Conservation (phyloP, 164 flowering plant genomes). For the Vitis riparia region DNA sequence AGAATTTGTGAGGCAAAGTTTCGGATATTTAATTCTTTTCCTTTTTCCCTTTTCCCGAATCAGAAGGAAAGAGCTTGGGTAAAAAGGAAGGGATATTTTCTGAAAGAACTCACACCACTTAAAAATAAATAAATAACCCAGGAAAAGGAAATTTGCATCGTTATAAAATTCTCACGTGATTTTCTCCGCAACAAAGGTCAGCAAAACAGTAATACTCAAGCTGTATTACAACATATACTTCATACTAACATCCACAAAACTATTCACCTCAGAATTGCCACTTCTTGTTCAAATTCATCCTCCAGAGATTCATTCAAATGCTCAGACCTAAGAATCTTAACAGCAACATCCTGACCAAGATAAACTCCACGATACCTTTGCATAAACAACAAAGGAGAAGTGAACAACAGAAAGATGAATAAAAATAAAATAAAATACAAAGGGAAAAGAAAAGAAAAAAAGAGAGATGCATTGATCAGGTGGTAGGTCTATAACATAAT, state of each 20-base stretch:
- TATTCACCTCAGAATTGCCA: slow-evolving; percentile 70
- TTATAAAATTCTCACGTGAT: too few relatives aligned
- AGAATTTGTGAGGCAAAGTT: too few relatives aligned
- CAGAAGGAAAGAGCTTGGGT: too few relatives aligned
- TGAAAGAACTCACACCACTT: too few relatives aligned
- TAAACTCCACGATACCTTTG: slow-evolving; percentile 77
- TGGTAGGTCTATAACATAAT: not conserved
- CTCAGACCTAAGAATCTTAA: slow-evolving; percentile 78
- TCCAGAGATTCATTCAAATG: slow-evolving; percentile 63
- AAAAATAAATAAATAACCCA: not conserved
- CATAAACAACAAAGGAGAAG: slow-evolving; percentile 8
- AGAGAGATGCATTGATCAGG: not conserved
- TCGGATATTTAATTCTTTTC: too few relatives aligned
- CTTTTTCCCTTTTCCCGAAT: too few relatives aligned
- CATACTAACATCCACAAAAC: not conserved
- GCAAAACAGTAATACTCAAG: not conserved
- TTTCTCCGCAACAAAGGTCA: not conserved
- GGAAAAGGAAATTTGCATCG: not conserved
- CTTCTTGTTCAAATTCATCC: slow-evolving; percentile 89
- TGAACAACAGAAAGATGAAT: slow-evolving; percentile 2
- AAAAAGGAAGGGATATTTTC: too few relatives aligned
- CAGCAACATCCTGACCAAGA: slow-evolving; percentile 82
- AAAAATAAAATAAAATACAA: not conserved
- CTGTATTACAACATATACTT: too few relatives aligned
- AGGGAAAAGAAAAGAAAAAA: too few relatives aligned